phyloP scores from a whole-genome alignment of 2,329 filamentous ascomycete genomes.

The Lecanicillium sp. region DNA sequence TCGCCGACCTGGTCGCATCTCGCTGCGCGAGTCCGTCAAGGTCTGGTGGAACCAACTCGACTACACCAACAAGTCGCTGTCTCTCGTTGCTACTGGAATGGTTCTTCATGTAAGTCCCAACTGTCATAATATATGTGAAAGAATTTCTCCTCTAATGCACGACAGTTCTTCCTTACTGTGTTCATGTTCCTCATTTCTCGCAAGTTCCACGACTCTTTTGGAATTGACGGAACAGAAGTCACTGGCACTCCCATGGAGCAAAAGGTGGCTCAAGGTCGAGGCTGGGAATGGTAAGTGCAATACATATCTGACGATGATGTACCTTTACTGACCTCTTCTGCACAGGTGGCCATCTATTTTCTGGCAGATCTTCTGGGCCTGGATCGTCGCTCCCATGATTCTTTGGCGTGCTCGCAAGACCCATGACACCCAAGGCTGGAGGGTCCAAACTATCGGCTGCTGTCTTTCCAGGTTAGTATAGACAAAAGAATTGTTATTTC shows the following conservation, averaged over 20 bases:
- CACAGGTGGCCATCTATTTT: constrained; percentile 47
- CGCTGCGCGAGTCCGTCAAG: constrained; percentile 19
- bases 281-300: constrained; percentile 52
- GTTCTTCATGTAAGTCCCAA: constrained; percentile 39
- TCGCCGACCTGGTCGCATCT: constrained; percentile 13
- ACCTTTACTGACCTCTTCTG: constrained; percentile 18
- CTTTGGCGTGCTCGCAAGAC: constrained; percentile 55
- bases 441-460: constrained; percentile 51
- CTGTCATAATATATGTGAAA: background rate
- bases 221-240: constrained; percentile 55
- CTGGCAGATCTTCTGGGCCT: constrained; percentile 59
- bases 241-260: constrained; percentile 44
- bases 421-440: constrained; percentile 59
- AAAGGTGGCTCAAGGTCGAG: constrained; percentile 36
- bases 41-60: constrained; percentile 32
- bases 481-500: constrained; percentile 1
- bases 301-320: no score
- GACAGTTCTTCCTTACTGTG: constrained; percentile 48
- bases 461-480: constrained; percentile 34
- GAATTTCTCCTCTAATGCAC: background rate
- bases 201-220: constrained; percentile 56
- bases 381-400: constrained; percentile 52
- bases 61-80: constrained; percentile 40
- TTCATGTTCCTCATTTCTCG: constrained; percentile 56
- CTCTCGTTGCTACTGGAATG: constrained; percentile 47